phyloP scores from a whole-genome alignment of 352 stramenopile species.

The Pythium dissotocum region DNA sequence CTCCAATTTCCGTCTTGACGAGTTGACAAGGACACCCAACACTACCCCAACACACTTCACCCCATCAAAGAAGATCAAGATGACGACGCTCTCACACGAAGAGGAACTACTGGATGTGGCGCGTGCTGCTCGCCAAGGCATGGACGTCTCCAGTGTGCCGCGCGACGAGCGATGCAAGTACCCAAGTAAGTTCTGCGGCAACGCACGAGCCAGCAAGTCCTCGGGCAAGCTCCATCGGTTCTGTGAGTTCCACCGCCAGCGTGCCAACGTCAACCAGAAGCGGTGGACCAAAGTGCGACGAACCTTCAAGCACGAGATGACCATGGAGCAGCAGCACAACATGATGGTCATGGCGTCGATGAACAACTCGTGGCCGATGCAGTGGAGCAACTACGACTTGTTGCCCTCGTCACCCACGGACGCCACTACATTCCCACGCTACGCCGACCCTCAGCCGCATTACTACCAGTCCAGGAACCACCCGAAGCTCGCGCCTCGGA shows the following conservation, averaged over 20 bases:
- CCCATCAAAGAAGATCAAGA: background rate
- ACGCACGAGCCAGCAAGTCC: conserved; percentile 26
- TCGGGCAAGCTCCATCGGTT: conserved; percentile 27
- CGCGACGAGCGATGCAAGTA: conserved; percentile 23
- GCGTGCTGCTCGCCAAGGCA: conserved; percentile 4
- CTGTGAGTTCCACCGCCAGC: conserved; percentile 19
- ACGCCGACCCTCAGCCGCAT: background rate
- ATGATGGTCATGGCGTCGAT: background rate
- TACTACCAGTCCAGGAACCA: background rate
- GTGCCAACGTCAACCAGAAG: conserved; percentile 24
- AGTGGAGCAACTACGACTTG: background rate
- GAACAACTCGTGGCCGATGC: background rate
- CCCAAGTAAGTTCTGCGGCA: conserved; percentile 18
- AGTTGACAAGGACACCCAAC: background rate
- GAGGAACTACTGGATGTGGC: background rate
- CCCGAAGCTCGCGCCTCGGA: background rate
- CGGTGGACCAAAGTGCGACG: conserved; percentile 18
- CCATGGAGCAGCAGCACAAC: background rate
- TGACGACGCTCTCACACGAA: background rate
- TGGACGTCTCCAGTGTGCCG: conserved; percentile 16
- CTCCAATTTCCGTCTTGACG: background rate
- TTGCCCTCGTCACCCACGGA: background rate
- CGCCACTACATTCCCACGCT: background rate
- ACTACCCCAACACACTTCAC: too few relatives aligned
- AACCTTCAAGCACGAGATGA: background rate